A percentile compares a stretch with the other conserved stretches of the same genome.
These are phyloP conservation scores for Wilcoxina mikolae DNA, from an alignment of 495 filamentous ascomycete genomes.

Conservation along the genomic window DNA sequence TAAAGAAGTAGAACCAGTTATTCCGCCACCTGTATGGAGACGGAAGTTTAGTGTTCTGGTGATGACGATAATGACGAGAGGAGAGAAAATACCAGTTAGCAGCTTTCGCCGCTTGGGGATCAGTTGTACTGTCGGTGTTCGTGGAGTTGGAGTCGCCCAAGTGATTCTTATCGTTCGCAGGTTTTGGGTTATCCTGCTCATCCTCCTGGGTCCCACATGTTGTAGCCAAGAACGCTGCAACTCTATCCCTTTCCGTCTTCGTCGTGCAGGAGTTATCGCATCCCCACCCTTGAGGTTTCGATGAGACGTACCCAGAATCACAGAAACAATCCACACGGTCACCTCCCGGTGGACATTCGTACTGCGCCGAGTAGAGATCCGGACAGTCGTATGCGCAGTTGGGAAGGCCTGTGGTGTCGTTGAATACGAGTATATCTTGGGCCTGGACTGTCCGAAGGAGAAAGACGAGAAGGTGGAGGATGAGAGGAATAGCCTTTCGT, in stretches of 20 bases:
- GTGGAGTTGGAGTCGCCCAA: not conserved
- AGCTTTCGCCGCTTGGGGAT: not conserved
- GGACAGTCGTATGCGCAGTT: conserved; percentile 19
- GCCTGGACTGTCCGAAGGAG: not conserved
- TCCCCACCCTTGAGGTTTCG: conserved; percentile 12
- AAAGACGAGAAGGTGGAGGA: not conserved
- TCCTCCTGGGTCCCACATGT: conserved; percentile 7
- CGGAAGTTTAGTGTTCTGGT: conserved; percentile 1
- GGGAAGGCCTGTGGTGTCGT: conserved; percentile 20
- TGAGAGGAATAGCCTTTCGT: not conserved
- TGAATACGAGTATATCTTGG: conserved; percentile 15
- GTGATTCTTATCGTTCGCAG: not conserved
- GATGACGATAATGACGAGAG: not conserved
- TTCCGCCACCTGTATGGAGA: conserved; percentile 16
- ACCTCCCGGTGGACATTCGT: conserved; percentile 10
- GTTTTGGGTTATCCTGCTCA: not conserved
- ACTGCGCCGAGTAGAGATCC: conserved; percentile 20
- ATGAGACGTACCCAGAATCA: conserved; percentile 8
- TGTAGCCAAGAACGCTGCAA: conserved; percentile 14
- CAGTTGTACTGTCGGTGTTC: not conserved
- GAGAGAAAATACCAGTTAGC: conserved; percentile 1
- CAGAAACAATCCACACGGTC: conserved; percentile 20
- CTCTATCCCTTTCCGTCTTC: conserved; percentile 3
- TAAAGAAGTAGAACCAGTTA: conserved; percentile 23
- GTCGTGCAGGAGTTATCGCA: conserved; percentile 14